Conservation (phyloP, 1,284 basidiomycete genomes). For the Ustanciosporium gigantosporum region DNA sequence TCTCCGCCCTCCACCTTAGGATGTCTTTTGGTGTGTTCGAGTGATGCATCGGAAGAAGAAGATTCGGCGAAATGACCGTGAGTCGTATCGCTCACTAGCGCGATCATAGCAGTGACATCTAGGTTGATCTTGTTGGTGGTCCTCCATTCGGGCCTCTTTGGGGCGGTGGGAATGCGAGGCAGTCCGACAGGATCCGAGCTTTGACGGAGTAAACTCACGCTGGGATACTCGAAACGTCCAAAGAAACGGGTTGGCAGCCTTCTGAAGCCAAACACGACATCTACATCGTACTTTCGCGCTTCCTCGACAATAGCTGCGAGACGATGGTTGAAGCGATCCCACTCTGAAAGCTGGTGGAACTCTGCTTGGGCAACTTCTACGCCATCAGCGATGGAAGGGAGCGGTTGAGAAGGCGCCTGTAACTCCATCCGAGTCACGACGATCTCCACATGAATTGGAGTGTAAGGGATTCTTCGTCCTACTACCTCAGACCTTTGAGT, state of each 20-base stretch:
- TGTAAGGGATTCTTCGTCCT: slow-evolving; percentile 5
- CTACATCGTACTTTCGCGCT: slow-evolving; percentile 9
- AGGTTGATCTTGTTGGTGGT: slow-evolving; percentile 39
- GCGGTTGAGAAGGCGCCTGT: slow-evolving; percentile 8
- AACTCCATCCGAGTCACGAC: slow-evolving; percentile 37
- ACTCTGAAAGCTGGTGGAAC: slow-evolving; percentile 35
- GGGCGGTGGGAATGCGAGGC: slow-evolving; percentile 24
- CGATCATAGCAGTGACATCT: slow-evolving; percentile 52
- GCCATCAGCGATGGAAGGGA: neutral
- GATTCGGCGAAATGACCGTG: slow-evolving; percentile 20
- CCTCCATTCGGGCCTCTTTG: slow-evolving; percentile 8
- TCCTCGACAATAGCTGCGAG: slow-evolving; percentile 23
- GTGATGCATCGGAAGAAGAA: neutral
- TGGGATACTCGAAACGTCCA: slow-evolving; percentile 1
- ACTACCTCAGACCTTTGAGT: slow-evolving; percentile 13
- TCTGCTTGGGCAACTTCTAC: slow-evolving; percentile 1
- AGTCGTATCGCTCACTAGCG: slow-evolving; percentile 47
- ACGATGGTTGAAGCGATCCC: slow-evolving; percentile 29
- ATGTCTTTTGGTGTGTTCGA: slow-evolving; percentile 11
- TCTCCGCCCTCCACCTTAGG: slow-evolving; percentile 14
- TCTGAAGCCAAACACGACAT: slow-evolving; percentile 26
- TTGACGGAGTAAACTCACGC: slow-evolving; percentile 1
- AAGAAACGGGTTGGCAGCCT: neutral
- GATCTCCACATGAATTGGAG: slow-evolving; percentile 27
- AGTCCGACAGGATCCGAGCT: slow-evolving; percentile 3